Evolutionary conservation across 805 yeast genomes (phyloP).

Genomic region (Wickerhamiella qilinensis): DNA sequence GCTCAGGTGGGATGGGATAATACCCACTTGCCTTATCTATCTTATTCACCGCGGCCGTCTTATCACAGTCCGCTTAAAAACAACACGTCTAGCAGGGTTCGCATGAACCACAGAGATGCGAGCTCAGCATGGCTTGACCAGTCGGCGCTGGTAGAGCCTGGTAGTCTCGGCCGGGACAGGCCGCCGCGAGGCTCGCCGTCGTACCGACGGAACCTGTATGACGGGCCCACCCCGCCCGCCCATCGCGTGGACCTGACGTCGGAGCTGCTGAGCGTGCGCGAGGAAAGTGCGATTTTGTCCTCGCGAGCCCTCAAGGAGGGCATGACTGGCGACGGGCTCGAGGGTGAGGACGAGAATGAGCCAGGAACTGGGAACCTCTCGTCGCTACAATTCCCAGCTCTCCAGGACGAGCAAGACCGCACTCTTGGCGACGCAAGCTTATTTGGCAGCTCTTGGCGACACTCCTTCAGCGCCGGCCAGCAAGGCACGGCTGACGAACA

Average conservation of each 20-base stretch:
- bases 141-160: background rate
- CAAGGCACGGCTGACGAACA: background rate
- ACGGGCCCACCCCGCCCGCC: background rate
- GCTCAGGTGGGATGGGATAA: too few species aligned
- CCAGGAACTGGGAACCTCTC: background rate
- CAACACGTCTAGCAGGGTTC: too few species aligned
- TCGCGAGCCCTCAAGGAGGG: constrained; percentile 12
- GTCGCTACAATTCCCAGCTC: background rate
- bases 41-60: too few species aligned
- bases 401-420: background rate
- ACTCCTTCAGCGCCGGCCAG: background rate
- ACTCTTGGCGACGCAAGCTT: background rate
- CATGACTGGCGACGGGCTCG: background rate
- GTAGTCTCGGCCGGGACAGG: background rate
- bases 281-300: constrained; percentile 12
- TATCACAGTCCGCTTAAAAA: too few species aligned
- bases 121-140: background rate
- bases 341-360: background rate
- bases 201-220: constrained; percentile 4
- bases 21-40: too few species aligned
- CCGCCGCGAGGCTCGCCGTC: constrained; percentile 1
- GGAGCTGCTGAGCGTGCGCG: constrained; percentile 11
- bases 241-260: constrained; percentile 4
- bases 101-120: background rate
- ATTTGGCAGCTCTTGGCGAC: background rate